Percentiles rank a stretch among this genome's conserved stretches.
Evolutionary conservation across 495 filamentous ascomycete species (phyloP).

Genomic region (Poronia punctata): DNA sequence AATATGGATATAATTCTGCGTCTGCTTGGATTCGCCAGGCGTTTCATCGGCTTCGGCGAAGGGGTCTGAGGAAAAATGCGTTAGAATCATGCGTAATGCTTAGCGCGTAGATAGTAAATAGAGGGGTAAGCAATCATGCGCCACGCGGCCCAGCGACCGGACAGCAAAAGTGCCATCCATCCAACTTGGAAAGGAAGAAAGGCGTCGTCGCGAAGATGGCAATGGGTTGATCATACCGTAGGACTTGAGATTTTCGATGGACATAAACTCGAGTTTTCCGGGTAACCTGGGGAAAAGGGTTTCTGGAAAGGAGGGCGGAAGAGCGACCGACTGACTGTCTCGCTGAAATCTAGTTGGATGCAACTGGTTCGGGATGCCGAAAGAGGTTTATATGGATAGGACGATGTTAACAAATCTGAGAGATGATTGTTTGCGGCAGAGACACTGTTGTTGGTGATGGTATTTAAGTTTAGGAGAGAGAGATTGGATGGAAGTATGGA

Average conservation of each 20-base stretch:
- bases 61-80: conserved; percentile 61
- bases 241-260: conserved; percentile 99
- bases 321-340: conserved; percentile 39
- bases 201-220: conserved; percentile 10
- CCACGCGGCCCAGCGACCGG: neutral
- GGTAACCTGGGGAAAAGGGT: conserved; percentile 39
- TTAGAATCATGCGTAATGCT: conserved; percentile 15
- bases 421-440: too few species aligned
- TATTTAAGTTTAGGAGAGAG: too few species aligned
- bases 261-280: conserved; percentile 82
- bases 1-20: conserved; percentile 98
- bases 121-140: conserved; percentile 1
- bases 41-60: conserved; percentile 99
- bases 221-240: conserved; percentile 68
- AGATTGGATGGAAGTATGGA: too few species aligned
- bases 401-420: too few species aligned
- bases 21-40: conserved; percentile 83
- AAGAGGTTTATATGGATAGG: too few species aligned
- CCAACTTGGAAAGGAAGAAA: conserved; percentile 1
- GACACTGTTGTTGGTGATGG: too few species aligned
- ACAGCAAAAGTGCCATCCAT: too few species aligned
- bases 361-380: too few species aligned
- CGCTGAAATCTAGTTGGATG: conserved; percentile 8
- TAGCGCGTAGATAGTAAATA: neutral
- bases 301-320: conserved; percentile 25